Evolutionary conservation across 352 stramenopile genomes (phyloP).

Genomic region (Phytophthora pisi): DNA sequence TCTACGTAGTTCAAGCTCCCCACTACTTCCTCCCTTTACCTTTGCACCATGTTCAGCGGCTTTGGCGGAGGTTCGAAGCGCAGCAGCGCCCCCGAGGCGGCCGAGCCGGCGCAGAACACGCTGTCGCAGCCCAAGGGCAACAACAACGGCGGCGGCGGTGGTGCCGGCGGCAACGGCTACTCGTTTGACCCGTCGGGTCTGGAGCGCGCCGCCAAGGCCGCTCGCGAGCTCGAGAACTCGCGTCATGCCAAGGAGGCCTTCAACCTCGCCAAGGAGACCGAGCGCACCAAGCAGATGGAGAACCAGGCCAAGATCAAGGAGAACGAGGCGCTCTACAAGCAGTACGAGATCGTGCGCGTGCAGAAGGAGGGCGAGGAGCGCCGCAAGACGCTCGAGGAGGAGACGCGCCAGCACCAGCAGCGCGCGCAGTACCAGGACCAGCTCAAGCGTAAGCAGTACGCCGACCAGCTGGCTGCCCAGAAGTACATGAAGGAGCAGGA

Average conservation of each 20-base stretch:
- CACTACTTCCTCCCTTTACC: not conserved
- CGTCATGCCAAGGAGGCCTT: constrained; percentile 95
- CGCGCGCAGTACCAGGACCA: constrained; percentile 98
- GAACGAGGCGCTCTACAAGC: constrained; percentile 93
- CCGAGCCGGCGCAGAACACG: constrained; percentile 37
- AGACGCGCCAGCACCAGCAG: constrained; percentile 97
- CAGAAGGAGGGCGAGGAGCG: constrained; percentile 97
- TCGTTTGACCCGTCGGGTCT: constrained; percentile 97
- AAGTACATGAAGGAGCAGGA: constrained; percentile 97
- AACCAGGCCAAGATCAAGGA: constrained; percentile 92
- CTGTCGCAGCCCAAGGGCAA: constrained; percentile 43
- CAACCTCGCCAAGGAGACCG: constrained; percentile 95
- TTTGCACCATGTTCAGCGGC: constrained; percentile 64
- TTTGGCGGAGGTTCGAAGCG: constrained; percentile 53
- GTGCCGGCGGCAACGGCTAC: constrained; percentile 56
- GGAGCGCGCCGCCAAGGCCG: constrained; percentile 97
- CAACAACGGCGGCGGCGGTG: constrained; percentile 5
- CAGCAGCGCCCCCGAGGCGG: constrained; percentile 35
- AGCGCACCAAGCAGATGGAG: constrained; percentile 95
- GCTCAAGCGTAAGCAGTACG: constrained; percentile 98
- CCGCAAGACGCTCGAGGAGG: constrained; percentile 96
- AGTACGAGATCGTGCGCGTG: constrained; percentile 94
- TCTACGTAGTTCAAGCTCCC: constrained; percentile 6
- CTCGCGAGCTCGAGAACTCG: constrained; percentile 95
- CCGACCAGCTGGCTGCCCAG: constrained; percentile 96